These are phyloP conservation scores for Phaeotremella fagi DNA, from an alignment of 768 basidiomycete species.

Conservation along the genomic window DNA sequence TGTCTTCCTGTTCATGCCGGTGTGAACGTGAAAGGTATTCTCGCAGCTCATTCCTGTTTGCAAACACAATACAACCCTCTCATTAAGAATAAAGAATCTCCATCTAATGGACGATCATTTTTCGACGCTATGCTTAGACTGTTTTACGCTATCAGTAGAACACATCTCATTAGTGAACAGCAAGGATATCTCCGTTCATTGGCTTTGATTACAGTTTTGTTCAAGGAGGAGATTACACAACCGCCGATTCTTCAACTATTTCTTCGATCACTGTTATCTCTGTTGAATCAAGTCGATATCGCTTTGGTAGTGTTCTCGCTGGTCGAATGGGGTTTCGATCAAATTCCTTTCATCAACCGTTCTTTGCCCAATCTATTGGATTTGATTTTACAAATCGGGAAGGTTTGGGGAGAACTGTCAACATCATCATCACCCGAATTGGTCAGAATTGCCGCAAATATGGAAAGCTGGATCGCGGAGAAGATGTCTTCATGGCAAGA, in stretches of 20 bases:
- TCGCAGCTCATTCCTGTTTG: conserved; percentile 60
- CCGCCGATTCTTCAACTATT: conserved; percentile 63
- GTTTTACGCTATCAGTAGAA: conserved; percentile 61
- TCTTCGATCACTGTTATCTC: conserved; percentile 61
- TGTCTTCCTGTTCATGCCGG: conserved; percentile 3
- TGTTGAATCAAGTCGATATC: conserved; percentile 67
- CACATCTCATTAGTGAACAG: conserved; percentile 78
- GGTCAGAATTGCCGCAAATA: not conserved
- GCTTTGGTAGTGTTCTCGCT: conserved; percentile 67
- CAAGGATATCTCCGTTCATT: conserved; percentile 67
- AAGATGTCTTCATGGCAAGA: not conserved
- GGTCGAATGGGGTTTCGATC: conserved; percentile 67
- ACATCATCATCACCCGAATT: not conserved
- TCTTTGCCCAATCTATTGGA: conserved; percentile 56
- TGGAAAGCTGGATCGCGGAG: not conserved
- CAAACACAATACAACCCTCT: conserved; percentile 49
- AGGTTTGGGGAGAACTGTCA: not conserved
- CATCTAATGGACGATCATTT: conserved; percentile 58
- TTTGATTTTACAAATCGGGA: conserved; percentile 60
- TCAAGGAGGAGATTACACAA: conserved; percentile 57
- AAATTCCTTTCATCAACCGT: conserved; percentile 7
- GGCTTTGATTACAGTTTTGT: conserved; percentile 66
- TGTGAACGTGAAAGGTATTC: conserved; percentile 1
- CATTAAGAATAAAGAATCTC: conserved; percentile 52
- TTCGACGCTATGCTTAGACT: conserved; percentile 75